Evolutionary conservation across 352 stramenopile species (phyloP).

Genomic region (Globisporangium nagaii): DNA sequence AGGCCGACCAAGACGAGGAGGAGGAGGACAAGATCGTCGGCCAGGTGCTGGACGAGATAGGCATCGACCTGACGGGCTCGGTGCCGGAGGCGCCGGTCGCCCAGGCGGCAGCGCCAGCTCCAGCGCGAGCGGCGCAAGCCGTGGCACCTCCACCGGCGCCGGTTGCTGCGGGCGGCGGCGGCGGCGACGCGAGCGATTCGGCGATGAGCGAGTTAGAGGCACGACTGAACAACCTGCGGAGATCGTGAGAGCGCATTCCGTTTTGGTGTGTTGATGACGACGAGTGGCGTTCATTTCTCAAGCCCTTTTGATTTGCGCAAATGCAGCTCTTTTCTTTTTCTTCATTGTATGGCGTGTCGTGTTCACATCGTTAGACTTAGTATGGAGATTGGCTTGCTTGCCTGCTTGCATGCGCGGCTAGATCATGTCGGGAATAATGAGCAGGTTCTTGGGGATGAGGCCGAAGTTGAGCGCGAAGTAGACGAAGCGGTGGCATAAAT

Average conservation of each 20-base stretch:
- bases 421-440: conserved; percentile 78
- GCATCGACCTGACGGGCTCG: conserved; percentile 90
- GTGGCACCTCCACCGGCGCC: conserved; percentile 33
- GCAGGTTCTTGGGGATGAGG: conserved; percentile 76
- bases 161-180: conserved; percentile 48
- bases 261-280: too few species aligned
- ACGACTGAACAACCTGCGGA: conserved; percentile 95
- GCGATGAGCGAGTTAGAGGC: conserved; percentile 95
- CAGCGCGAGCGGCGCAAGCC: conserved; percentile 40
- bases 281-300: not conserved
- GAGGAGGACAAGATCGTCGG: conserved; percentile 95
- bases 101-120: conserved; percentile 31
- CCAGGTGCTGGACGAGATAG: conserved; percentile 97
- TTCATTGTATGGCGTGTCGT: too few species aligned
- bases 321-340: conserved; percentile 7
- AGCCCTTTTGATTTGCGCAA: not conserved
- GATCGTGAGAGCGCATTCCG: conserved; percentile 30
- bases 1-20: conserved; percentile 93
- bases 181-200: conserved; percentile 47
- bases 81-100: conserved; percentile 87
- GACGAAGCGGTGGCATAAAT: conserved; percentile 81
- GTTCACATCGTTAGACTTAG: too few species aligned
- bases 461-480: conserved; percentile 75
- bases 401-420: not conserved
- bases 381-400: too few species aligned